Percentiles rank a stretch among this genome's conserved stretches.
Conservation (phyloP, 495 filamentous ascomycete species). For the Penicillium alfredii region DNA sequence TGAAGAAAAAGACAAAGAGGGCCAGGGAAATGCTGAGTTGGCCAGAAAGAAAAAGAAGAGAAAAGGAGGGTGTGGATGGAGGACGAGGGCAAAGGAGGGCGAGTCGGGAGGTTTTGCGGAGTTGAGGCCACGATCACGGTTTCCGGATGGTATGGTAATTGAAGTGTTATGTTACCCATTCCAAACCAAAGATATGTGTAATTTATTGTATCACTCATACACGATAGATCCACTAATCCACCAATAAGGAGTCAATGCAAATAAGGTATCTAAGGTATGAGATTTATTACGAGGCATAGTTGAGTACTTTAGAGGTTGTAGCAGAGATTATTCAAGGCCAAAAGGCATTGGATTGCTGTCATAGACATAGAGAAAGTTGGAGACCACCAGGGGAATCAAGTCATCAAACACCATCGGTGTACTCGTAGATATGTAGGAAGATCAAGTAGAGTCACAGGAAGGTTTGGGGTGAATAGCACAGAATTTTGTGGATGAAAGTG, state of each 20-base stretch:
- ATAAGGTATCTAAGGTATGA: neutral
- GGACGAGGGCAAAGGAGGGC: no score
- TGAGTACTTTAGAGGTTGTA: no score
- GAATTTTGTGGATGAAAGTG: no score
- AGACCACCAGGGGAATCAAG: no score
- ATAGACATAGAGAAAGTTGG: slow-evolving; percentile 13
- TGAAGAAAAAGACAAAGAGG: slow-evolving; percentile 4
- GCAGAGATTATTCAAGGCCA: no score
- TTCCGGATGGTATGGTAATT: slow-evolving; percentile 26
- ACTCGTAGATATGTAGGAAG: slow-evolving; percentile 19
- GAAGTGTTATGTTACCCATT: slow-evolving; percentile 12
- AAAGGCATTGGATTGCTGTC: no score
- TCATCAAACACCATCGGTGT: slow-evolving; percentile 22
- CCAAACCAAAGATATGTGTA: neutral
- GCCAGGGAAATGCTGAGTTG: slow-evolving; percentile 3
- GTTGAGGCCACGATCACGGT: slow-evolving; percentile 46
- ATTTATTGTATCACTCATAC: slow-evolving; percentile 9
- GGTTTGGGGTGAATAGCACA: no score
- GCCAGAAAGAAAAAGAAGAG: slow-evolving; percentile 11
- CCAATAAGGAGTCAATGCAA: slow-evolving; percentile 1
- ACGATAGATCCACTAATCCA: slow-evolving; percentile 15
- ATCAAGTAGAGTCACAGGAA: slow-evolving; percentile 19
- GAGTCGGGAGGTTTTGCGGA: slow-evolving; percentile 31
- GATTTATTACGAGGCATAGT: no score
- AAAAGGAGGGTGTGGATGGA: slow-evolving; percentile 13